Evolutionary conservation across 208 protist species (phyloP).

Genomic region (Leishmania arabica): DNA sequence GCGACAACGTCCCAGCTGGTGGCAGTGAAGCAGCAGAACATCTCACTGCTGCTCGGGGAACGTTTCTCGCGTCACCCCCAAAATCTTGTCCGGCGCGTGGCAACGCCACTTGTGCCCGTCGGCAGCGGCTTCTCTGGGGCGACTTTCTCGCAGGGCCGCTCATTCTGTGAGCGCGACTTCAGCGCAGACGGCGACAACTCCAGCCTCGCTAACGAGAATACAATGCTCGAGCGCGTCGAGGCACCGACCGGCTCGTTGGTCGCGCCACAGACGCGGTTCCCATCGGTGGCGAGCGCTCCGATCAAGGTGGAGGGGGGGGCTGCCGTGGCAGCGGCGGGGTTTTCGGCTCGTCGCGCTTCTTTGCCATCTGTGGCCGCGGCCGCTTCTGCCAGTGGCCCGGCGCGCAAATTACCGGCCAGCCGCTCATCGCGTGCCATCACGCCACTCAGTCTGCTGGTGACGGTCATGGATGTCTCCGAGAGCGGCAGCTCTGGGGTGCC

Average conservation of each 20-base stretch:
- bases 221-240: not conserved
- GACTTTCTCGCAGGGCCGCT: not conserved
- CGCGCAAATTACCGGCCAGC: not conserved
- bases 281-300: not conserved
- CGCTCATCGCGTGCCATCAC: no score
- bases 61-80: slow-evolving; percentile 30
- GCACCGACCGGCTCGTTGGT: not conserved
- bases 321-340: not conserved
- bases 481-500: not conserved
- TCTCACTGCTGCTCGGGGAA: slow-evolving; percentile 25
- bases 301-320: not conserved
- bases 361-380: not conserved
- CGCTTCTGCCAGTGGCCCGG: not conserved
- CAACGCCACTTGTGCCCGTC: not conserved
- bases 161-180: not conserved
- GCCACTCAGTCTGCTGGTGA: not conserved
- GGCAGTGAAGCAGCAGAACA: slow-evolving; percentile 21
- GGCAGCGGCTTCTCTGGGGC: not conserved
- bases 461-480: not conserved
- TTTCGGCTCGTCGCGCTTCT: not conserved
- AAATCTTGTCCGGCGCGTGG: not conserved
- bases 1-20: slow-evolving; percentile 30
- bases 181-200: not conserved
- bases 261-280: not conserved
- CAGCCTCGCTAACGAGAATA: not conserved